These are phyloP conservation scores for Pinus tabuliformis DNA, from an alignment of 75 land plant species.

Conservation along the genomic window DNA sequence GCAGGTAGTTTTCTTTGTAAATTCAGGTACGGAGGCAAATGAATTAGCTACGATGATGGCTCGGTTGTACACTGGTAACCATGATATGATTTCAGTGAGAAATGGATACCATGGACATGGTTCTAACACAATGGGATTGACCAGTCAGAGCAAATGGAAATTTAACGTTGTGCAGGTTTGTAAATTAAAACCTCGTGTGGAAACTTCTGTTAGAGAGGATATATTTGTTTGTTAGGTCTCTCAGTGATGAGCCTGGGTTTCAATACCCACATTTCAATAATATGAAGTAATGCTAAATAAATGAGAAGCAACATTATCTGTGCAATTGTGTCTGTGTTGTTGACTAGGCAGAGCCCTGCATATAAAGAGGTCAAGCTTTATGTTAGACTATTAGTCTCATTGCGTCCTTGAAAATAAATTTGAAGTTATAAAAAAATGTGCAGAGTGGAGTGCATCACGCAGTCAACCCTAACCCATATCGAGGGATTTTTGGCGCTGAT, in stretches of 20 bases:
- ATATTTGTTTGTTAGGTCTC: background rate
- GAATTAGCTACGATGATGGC: slow-evolving; percentile 96
- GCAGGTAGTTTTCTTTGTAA: slow-evolving; percentile 91
- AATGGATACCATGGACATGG: slow-evolving; percentile 96
- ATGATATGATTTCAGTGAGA: slow-evolving; percentile 82
- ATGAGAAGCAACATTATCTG: background rate
- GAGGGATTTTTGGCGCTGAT: slow-evolving; percentile 89
- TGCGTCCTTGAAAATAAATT: background rate
- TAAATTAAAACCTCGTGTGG: background rate
- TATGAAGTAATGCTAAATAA: background rate
- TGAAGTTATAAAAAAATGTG: background rate
- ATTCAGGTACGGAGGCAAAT: slow-evolving; percentile 97
- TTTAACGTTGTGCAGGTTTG: slow-evolving; percentile 79
- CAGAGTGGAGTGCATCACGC: slow-evolving; percentile 95
- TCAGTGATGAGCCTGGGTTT: background rate
- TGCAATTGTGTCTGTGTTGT: background rate
- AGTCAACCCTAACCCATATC: slow-evolving; percentile 86
- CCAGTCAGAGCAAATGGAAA: slow-evolving; percentile 84
- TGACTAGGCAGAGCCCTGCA: background rate
- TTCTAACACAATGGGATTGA: slow-evolving; percentile 89
- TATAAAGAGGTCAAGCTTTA: background rate
- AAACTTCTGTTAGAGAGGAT: background rate
- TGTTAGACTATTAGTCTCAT: background rate
- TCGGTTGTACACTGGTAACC: slow-evolving; percentile 77
- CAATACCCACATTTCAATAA: background rate